Conservation (phyloP, 352 stramenopile species). For the Ophiocytium majus region DNA sequence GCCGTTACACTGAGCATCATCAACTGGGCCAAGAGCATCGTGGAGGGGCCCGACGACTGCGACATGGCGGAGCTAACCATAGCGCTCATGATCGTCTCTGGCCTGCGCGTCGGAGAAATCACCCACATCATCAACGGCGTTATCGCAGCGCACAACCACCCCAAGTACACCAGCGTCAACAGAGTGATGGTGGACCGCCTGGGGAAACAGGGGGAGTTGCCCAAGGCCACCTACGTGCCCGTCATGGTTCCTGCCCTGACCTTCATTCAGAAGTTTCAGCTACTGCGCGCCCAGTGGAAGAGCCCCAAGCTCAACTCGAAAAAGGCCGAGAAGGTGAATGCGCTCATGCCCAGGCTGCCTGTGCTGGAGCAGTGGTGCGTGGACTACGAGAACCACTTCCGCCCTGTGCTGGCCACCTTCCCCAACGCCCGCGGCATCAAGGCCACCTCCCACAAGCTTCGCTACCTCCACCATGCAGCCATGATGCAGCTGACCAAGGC, state of each 20-base stretch:
- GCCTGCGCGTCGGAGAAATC: neutral
- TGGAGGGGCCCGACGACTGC: neutral
- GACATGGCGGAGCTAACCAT: neutral
- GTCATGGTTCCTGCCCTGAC: neutral
- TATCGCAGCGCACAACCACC: neutral
- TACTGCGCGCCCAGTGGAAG: neutral
- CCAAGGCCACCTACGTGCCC: neutral
- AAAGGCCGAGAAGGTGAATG: neutral
- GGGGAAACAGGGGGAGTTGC: neutral
- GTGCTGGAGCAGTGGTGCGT: neutral
- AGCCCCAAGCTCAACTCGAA: neutral
- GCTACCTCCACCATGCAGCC: neutral
- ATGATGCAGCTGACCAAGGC: neutral
- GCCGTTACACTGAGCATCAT: neutral
- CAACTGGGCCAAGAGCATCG: neutral
- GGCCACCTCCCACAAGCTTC: neutral
- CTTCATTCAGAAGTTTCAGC: neutral
- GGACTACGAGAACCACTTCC: neutral
- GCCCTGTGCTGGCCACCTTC: neutral
- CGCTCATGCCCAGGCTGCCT: neutral
- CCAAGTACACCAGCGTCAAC: neutral
- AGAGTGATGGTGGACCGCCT: neutral
- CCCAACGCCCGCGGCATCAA: neutral
- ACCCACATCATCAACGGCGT: neutral
- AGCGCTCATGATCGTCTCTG: neutral